Conservation (phyloP, 371 early-diverging fungal genomes). For the Massospora cicadina region DNA sequence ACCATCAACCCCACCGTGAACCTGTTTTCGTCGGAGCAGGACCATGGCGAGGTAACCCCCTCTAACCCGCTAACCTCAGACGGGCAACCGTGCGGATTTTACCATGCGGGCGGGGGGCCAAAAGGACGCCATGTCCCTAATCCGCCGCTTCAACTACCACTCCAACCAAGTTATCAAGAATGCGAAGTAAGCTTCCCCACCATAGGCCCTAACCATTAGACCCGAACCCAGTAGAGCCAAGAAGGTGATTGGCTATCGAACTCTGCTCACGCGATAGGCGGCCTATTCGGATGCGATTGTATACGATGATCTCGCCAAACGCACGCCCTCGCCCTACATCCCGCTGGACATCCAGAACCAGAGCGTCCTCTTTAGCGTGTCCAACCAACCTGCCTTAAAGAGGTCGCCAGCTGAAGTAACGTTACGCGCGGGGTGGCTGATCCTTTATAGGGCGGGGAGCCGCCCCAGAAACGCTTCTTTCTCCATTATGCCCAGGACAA, state of each 20-base stretch:
- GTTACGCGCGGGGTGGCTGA: not conserved
- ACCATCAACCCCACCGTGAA: constrained; percentile 22
- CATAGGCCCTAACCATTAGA: not conserved
- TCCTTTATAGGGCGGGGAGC: not conserved
- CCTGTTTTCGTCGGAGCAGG: constrained; percentile 47
- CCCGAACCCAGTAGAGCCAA: not conserved
- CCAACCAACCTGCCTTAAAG: not conserved
- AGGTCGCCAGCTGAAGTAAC: not conserved
- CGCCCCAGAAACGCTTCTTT: not conserved
- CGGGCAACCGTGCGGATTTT: constrained; percentile 67
- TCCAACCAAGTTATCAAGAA: constrained; percentile 54
- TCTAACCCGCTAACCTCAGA: constrained; percentile 15
- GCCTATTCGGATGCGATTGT: not conserved
- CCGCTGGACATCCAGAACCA: not conserved
- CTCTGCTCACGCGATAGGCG: not conserved
- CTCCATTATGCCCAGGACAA: not conserved
- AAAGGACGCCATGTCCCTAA: constrained; percentile 50
- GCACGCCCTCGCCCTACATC: not conserved
- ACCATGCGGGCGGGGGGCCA: constrained; percentile 68
- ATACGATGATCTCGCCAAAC: not conserved
- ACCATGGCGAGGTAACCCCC: constrained; percentile 37
- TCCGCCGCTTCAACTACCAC: constrained; percentile 76
- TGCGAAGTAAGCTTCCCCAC: constrained; percentile 4
- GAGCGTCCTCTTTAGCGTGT: not conserved
- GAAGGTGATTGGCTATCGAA: not conserved